A percentile compares a stretch with the other conserved stretches of the same genome.
phyloP scores from a whole-genome alignment of 176 grass and related monocot genomes.

The Puya raimondii region DNA sequence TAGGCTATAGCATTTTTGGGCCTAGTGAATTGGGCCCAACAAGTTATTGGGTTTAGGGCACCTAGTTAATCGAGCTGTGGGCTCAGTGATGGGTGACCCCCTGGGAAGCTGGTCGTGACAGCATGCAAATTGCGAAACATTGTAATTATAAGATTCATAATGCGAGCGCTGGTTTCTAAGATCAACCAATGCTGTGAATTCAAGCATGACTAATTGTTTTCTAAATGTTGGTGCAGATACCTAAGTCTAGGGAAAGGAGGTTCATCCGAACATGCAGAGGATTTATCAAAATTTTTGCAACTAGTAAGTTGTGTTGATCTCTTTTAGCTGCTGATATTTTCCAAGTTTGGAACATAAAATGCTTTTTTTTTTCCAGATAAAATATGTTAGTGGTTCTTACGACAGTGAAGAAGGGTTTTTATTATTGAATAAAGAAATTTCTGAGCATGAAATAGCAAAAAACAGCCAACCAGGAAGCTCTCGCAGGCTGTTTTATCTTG shows the following conservation, averaged over 20 bases:
- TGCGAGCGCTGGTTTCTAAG: no score
- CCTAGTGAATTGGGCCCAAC: no score
- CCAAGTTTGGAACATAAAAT: background rate
- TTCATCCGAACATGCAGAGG: conserved; percentile 37
- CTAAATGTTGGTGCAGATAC: conserved; percentile 39
- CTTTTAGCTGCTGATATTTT: background rate
- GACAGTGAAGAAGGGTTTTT: conserved; percentile 77
- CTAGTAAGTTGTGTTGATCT: conserved; percentile 43
- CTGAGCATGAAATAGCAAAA: conserved; percentile 60
- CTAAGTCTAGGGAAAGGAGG: conserved; percentile 39
- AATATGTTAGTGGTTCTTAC: conserved; percentile 97
- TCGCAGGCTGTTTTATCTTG: conserved; percentile 97
- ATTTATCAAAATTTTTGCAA: conserved; percentile 72
- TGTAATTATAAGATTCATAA: no score
- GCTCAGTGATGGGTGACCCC: no score
- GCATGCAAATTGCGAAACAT: no score
- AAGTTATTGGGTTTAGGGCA: no score
- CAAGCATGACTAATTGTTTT: conserved; percentile 7
- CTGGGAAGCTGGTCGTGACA: no score
- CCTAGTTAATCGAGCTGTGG: no score
- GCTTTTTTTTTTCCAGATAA: conserved; percentile 57
- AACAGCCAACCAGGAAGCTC: conserved; percentile 51
- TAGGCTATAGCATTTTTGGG: no score
- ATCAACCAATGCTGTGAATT: conserved; percentile 8
- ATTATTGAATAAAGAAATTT: conserved; percentile 74